Base-by-base conservation (phyloP, 2,329 filamentous ascomycete species). In the Ophiostoma tasmaniense region DNA sequence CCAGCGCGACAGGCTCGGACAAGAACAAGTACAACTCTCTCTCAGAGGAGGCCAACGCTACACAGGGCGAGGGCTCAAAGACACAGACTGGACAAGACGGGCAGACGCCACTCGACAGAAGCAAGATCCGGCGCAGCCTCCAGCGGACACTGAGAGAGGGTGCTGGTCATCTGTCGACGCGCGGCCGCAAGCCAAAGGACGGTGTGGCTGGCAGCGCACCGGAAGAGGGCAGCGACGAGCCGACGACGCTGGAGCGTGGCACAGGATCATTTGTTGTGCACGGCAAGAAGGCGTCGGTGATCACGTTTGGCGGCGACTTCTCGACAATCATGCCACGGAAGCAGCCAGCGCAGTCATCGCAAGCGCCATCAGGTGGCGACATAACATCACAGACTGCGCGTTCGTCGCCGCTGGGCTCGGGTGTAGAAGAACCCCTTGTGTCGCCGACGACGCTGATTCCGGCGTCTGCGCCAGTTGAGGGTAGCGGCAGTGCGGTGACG, bases 201-300 rank as follows among this genome's bases (percentile, higher is more conserved):
- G 37, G 55, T 1, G 28, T 45, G 20, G 52, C 25, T 2, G 33
- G 14, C 3, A 42, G 66, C n/a, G 66, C 37, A 1, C 37, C 30
- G 5, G 68, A 71, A 10, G 68, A 71, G 10, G 67, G 61, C 7
- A 30, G 77, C 72, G 74, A 85, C 79, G 81, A 90, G 76, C 71
- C 75, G 50, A 90, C 92, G 73, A 88, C 90, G 13, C 83, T 99
- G 14, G 83, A 90, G 7, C 88, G 95, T 65, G 90, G 90, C 14
- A 87, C 91, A 14, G 92, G 92, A 5, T 96, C 92, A 74, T 99
- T 99, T 77, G 96, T 95, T 3, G 89, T 99, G 3, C 95, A 99
- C 75, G 94, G 95, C 71, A 99, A 98, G 81, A 98, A 99, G 79
- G 95, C 95, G 2, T 97, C 93, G 0, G 91, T 99, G 69, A 92